Evolutionary conservation across 805 yeast species (phyloP).

Genomic region (Saccharomyces kudriavzevii): DNA sequence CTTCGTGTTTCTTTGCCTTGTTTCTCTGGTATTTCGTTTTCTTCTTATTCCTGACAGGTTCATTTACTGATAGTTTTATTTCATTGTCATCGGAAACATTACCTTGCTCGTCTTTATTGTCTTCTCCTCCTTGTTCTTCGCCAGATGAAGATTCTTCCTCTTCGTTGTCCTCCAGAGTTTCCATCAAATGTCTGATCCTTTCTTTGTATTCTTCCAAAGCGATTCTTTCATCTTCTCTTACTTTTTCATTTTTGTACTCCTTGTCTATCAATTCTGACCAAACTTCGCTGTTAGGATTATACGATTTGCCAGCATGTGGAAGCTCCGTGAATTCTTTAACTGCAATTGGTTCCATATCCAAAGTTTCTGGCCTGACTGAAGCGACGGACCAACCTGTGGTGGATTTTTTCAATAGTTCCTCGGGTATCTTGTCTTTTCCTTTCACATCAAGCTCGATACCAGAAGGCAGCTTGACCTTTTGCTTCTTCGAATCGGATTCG

Average conservation of each 20-base stretch:
- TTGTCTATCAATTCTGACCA: slow-evolving; percentile 68
- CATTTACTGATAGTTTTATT: slow-evolving; percentile 57
- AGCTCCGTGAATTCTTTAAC: slow-evolving; percentile 43
- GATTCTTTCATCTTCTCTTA: slow-evolving; percentile 55
- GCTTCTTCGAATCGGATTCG: slow-evolving; percentile 12
- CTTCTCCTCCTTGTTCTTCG: slow-evolving; percentile 33
- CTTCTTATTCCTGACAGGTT: slow-evolving; percentile 56
- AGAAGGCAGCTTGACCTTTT: slow-evolving; percentile 19
- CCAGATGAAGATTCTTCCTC: slow-evolving; percentile 35
- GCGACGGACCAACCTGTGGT: slow-evolving; percentile 46
- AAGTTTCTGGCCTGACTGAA: slow-evolving; percentile 46
- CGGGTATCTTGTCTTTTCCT: slow-evolving; percentile 30
- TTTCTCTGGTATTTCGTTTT: slow-evolving; percentile 77
- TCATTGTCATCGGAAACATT: slow-evolving; percentile 29
- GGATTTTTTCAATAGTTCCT: slow-evolving; percentile 33
- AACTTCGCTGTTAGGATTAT: slow-evolving; percentile 72
- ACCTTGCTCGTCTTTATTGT: slow-evolving; percentile 27
- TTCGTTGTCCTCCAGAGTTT: slow-evolving; percentile 51
- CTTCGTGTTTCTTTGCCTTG: slow-evolving; percentile 53
- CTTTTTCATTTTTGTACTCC: slow-evolving; percentile 60
- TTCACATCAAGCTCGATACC: slow-evolving; percentile 22
- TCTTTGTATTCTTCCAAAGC: slow-evolving; percentile 55
- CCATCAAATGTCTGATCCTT: slow-evolving; percentile 58
- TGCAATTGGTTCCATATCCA: slow-evolving; percentile 43
- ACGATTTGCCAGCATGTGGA: slow-evolving; percentile 85